Conservation (phyloP, 2,329 filamentous ascomycete genomes). For the Colletotrichum acutatum region DNA sequence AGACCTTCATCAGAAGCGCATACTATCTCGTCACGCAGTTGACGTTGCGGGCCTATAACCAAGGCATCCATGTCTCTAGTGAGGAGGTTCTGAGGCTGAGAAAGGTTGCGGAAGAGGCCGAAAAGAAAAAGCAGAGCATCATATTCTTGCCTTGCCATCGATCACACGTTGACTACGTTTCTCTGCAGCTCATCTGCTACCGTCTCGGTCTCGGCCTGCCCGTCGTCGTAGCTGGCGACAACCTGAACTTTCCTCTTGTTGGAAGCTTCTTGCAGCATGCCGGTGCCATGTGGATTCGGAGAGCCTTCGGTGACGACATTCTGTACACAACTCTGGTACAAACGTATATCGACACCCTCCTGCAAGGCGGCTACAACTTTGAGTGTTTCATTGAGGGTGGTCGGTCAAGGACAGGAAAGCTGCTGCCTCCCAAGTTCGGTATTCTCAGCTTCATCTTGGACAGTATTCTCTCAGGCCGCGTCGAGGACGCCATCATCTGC, state of each 20-base stretch:
- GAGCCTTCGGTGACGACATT: slow-evolving; percentile 91
- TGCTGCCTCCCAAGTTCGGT: slow-evolving; percentile 93
- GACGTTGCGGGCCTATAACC: slow-evolving; percentile 92
- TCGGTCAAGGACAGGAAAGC: slow-evolving; percentile 90
- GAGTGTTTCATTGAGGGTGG: slow-evolving; percentile 99
- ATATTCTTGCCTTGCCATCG: slow-evolving; percentile 95
- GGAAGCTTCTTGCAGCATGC: slow-evolving; percentile 93
- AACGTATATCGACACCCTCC: slow-evolving; percentile 90
- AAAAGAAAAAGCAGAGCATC: slow-evolving; percentile 90
- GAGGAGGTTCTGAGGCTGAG: slow-evolving; percentile 89
- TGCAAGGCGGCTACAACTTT: slow-evolving; percentile 92
- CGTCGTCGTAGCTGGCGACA: slow-evolving; percentile 94
- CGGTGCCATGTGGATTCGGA: slow-evolving; percentile 96
- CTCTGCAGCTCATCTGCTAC: slow-evolving; percentile 94
- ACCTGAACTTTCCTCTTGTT: slow-evolving; percentile 92
- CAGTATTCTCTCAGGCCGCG: slow-evolving; percentile 86
- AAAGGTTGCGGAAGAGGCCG: slow-evolving; percentile 84
- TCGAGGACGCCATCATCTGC: slow-evolving; percentile 91
- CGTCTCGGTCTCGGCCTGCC: slow-evolving; percentile 88
- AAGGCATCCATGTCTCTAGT: slow-evolving; percentile 95
- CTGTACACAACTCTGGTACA: slow-evolving; percentile 95
- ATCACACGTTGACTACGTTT: slow-evolving; percentile 96
- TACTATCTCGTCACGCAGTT: slow-evolving; percentile 92
- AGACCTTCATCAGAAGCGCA: slow-evolving; percentile 88
- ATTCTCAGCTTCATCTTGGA: slow-evolving; percentile 94